Base-by-base conservation (phyloP, 2,329 filamentous ascomycete species). In the Botrytis fragariae region DNA sequence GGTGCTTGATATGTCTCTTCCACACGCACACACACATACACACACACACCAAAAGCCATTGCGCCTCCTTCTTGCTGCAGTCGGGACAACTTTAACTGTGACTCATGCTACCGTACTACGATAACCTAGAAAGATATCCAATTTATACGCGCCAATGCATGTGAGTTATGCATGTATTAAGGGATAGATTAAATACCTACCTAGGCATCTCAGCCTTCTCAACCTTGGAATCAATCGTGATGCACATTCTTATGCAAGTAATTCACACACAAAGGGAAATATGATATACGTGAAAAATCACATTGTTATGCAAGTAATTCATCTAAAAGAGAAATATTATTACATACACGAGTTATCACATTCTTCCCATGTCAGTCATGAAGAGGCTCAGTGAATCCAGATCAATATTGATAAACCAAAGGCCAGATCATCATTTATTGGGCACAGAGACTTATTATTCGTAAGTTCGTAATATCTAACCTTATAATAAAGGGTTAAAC, bases 341-440 rank as follows among this genome's bases (percentile, higher is more conserved):
- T n/a, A n/a, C n/a, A n/a, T n/a, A n/a, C n/a, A n/a, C n/a, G n/a
- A n/a, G n/a, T n/a, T n/a, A n/a, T n/a, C n/a, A n/a, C n/a, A n/a
- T n/a, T n/a, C n/a, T n/a, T n/a, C n/a, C n/a, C n/a, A n/a, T n/a
- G n/a, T n/a, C n/a, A n/a, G n/a, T n/a, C n/a, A n/a, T n/a, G n/a
- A n/a, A n/a, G n/a, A n/a, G n/a, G n/a, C n/a, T n/a, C n/a, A n/a
- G n/a, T n/a, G n/a, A n/a, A n/a, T n/a, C n/a, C n/a, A n/a, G n/a
- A n/a, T n/a, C n/a, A n/a, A n/a, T n/a, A n/a, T n/a, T n/a, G n/a
- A n/a, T n/a, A n/a, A n/a, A n/a, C n/a, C n/a, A 69, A 22, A 71
- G 32, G 68, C 54, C 68, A 71, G 68, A 71, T 71, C n/a, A 37
- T 63, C 42, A 20, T 37, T n/a, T 65, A 7, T 35, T 68, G 48